Evolutionary conservation across 1,284 basidiomycete species (phyloP), one percentile per base, ranked within the genome.

Genomic region (Jaminaea rosea): DNA sequence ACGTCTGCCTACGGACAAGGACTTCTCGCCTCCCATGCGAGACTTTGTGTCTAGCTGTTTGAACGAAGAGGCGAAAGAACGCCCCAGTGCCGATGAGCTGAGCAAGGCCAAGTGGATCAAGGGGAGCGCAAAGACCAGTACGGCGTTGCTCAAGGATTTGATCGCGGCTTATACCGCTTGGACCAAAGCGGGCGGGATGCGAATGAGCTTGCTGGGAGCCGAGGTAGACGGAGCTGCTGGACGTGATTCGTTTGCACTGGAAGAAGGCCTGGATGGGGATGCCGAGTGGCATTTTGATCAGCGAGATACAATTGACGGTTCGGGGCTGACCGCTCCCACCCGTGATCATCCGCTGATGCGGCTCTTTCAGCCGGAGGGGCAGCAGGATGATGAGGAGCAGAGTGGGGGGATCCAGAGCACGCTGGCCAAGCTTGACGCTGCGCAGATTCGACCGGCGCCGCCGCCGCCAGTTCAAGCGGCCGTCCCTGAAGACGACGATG

Each of bases 71-170:
- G 87, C 94, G 0, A 53, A 58, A 9, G 73, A 96, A 84, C 84
- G 94, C 37, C 79, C 87, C 19, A 80, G 84, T 8, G 90, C 92
- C 5, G 94, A 97, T 48, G 93, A 98, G 63, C 80, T 99, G 2
- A 73, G 79, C 6, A 92, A 87, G 75, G 82, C 83, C n/a, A 93
- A 88, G 67, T 98, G 93, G 91, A 91, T 97, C 65, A 90, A 87
- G 69, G 79, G 81, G 11, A 76, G 82, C 21, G 77, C 82, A 28
- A 93, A 87, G 77, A 77, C 81, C 3, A 21, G 34, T 36, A 76
- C 88, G 7, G 79, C 83, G 0, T 76, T 83, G 8, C 77, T 99
- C n/a, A 85, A 84, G 64, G 93, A 97, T 55, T 79, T 97, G 37
- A 81, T 96, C 45, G 76, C 81, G 26, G 82, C 84, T 27, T 86